Evolutionary conservation across 192 early-diverging fungal species (phyloP).

Genomic region (Entophlyctis helioformis): DNA sequence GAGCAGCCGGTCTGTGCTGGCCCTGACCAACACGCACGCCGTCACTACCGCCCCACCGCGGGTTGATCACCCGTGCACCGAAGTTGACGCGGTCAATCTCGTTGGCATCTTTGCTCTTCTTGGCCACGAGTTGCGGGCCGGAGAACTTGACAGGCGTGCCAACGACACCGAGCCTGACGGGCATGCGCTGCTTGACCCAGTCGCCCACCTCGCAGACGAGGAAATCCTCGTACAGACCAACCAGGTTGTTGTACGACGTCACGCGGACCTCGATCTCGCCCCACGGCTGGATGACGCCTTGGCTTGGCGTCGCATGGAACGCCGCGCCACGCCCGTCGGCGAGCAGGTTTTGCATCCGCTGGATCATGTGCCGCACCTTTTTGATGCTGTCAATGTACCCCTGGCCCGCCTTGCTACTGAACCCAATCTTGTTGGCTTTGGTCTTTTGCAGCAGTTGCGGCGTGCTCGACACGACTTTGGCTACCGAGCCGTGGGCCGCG

Average conservation of each 20-base stretch:
- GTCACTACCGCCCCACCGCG: constrained; percentile 8
- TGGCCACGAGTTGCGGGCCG: constrained; percentile 29
- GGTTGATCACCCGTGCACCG: constrained; percentile 28
- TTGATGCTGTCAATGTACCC: constrained; percentile 27
- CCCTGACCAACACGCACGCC: constrained; percentile 3
- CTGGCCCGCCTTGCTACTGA: constrained; percentile 31
- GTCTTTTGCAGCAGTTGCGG: constrained; percentile 13
- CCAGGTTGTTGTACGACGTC: constrained; percentile 36
- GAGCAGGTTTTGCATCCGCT: constrained; percentile 27
- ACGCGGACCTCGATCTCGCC: constrained; percentile 23
- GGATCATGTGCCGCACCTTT: constrained; percentile 18
- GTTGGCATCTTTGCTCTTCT: neutral
- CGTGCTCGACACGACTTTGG: no score
- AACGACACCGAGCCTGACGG: constrained; percentile 26
- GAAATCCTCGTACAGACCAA: constrained; percentile 28
- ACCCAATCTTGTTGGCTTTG: constrained; percentile 24
- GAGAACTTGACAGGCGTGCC: constrained; percentile 34
- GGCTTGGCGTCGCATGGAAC: constrained; percentile 26
- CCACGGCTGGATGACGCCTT: constrained; percentile 25
- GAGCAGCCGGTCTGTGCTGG: no score
- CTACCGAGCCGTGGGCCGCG: no score
- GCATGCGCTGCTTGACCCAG: constrained; percentile 18
- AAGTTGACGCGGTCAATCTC: constrained; percentile 32
- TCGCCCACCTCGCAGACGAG: constrained; percentile 25
- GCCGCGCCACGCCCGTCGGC: constrained; percentile 37